Base-by-base conservation (phyloP, 768 basidiomycete species). In the Rhodotorula taiwanensis region DNA sequence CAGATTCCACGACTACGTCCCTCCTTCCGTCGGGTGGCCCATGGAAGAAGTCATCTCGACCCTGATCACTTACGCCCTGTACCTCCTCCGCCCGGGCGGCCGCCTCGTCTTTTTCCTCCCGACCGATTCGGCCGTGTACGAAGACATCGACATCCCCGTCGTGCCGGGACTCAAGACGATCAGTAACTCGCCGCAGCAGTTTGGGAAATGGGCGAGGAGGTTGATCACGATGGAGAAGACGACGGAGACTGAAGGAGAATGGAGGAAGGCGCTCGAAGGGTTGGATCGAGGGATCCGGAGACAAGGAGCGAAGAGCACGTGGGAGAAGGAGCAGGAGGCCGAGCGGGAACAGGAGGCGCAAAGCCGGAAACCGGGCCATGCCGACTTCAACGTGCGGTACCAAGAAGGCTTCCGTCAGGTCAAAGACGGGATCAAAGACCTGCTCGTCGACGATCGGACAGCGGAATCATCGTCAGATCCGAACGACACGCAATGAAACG, bases 101-200 rank as follows among this genome's bases (percentile, higher is more conserved):
- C 79, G 95, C 44, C 81, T 99, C 21, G 94, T 99, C 6, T 98
- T 95, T 77, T 98, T 97, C 78, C 80, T 98, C 27, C 90, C 90
- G 0, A 93, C 90, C 53, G 59, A 66, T 55, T 59, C 62, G 18
- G 92, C 94, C 51, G 87, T 92, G 45, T 98, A 93, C 72, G 83
- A 86, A 64, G 87, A 88, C 69, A 78, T 95, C 3, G 95, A 99
- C 72, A 79, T 98, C 14, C 81, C 86, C 34, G 76, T 80, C 2
- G 82, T 89, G 75, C 79, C 90, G 28, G 93, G 92, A 2, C 92
- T 98, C 87, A 84, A 84, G 70, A 76, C 98, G 25, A 80, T 92
- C 47, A 86, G 86, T 0, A 93, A 94, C 74, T 92, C 89, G 41
- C 76, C 90, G 66, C 92, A 99, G 76, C 85, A 87, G 71, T 99